Evolutionary conservation across 805 yeast genomes (phyloP).

Genomic region (Saccharomycopsis sp.): DNA sequence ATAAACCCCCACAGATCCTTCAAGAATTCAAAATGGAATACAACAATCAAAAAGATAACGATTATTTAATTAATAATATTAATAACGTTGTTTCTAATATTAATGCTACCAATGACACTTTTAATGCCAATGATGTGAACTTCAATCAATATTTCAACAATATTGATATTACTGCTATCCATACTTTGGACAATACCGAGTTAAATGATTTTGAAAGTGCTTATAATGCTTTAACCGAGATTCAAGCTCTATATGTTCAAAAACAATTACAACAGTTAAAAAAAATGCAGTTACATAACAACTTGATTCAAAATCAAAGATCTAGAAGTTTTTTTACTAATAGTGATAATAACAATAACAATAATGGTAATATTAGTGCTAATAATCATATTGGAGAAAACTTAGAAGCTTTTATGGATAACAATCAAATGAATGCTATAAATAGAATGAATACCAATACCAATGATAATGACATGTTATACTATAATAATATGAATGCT

Average conservation of each 20-base stretch:
- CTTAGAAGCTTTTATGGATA: background rate
- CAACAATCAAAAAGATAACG: no score
- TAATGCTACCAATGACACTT: no score
- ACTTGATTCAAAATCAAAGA: background rate
- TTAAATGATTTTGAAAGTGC: conserved; percentile 17
- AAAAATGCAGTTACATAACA: conserved; percentile 11
- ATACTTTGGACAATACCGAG: conserved; percentile 12
- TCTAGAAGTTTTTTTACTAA: no score
- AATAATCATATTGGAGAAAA: background rate
- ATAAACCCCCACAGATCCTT: no score
- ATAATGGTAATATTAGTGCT: no score
- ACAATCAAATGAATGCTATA: background rate
- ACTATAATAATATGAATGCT: background rate
- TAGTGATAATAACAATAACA: no score
- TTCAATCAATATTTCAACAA: no score
- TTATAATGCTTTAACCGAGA: conserved; percentile 6
- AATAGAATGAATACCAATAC: background rate
- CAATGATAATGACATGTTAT: no score
- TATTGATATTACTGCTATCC: conserved; percentile 5
- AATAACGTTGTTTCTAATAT: no score
- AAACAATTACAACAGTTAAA: conserved; percentile 13
- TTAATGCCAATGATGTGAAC: no score
- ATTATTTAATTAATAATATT: no score
- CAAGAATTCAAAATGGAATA: no score
- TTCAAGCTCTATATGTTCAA: conserved; percentile 11